phyloP scores from a whole-genome alignment of 1,284 basidiomycete species.

The Leccinum ponderosum region DNA sequence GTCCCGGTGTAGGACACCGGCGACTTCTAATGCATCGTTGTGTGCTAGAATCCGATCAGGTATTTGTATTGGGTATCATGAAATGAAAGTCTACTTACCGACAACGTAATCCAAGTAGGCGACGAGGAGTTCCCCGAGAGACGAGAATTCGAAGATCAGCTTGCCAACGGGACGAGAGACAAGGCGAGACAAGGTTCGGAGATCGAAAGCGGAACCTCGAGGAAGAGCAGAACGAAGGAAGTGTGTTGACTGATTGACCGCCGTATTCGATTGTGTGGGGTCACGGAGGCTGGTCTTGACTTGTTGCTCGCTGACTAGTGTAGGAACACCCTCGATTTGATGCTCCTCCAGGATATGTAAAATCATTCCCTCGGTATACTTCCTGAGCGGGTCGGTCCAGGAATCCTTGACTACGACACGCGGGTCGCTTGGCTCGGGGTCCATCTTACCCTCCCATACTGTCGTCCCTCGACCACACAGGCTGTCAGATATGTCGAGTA shows the following conservation, averaged over 20 bases:
- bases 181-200: slow-evolving; percentile 2
- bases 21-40: neutral
- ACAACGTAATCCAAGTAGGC: slow-evolving; percentile 1
- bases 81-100: neutral
- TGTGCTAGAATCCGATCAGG: slow-evolving; percentile 2
- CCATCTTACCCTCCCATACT: slow-evolving; percentile 5
- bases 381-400: slow-evolving; percentile 11
- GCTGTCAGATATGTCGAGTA: slow-evolving; percentile 5
- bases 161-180: slow-evolving; percentile 1
- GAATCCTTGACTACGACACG: slow-evolving; percentile 1
- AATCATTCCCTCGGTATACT: slow-evolving; percentile 8
- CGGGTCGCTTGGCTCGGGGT: neutral
- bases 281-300: neutral
- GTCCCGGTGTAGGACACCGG: slow-evolving; percentile 3
- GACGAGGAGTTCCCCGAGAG: slow-evolving; percentile 6
- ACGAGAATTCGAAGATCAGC: slow-evolving; percentile 4
- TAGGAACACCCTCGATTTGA: slow-evolving; percentile 4
- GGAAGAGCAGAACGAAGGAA: neutral
- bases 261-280: neutral
- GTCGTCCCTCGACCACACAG: neutral
- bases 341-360: neutral
- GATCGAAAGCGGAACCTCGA: neutral
- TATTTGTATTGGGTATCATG: neutral
- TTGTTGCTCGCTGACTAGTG: slow-evolving; percentile 5
- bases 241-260: neutral